A percentile compares a stretch with the other conserved stretches of the same genome.
Conservation (phyloP, 2,329 filamentous ascomycete genomes). For the Trichoderma atroviride region DNA sequence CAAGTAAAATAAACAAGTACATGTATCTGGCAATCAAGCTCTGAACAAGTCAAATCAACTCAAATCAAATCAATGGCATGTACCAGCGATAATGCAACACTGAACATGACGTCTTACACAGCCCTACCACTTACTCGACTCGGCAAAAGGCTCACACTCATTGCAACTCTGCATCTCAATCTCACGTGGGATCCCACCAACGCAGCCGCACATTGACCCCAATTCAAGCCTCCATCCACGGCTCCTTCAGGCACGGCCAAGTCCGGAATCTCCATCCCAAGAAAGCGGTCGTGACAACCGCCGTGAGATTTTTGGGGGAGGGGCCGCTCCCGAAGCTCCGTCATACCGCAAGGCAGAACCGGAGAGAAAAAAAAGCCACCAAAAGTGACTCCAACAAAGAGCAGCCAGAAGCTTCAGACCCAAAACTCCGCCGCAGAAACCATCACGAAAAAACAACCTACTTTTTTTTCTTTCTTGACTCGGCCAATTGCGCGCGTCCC, state of each 20-base stretch:
- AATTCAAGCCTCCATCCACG: neutral
- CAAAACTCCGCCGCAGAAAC: slow-evolving; percentile 54
- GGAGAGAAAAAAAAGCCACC: slow-evolving; percentile 5
- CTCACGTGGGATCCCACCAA: neutral
- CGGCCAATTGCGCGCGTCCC: slow-evolving; percentile 35
- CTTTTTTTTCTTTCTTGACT: slow-evolving; percentile 27
- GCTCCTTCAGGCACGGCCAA: neutral
- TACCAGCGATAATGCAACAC: neutral
- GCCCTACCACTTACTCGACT: neutral
- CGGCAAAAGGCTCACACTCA: neutral
- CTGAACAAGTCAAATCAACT: neutral
- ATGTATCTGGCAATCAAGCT: neutral
- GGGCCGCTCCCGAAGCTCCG: neutral
- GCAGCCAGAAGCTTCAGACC: slow-evolving; percentile 34
- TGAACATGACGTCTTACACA: neutral
- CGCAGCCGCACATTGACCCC: neutral
- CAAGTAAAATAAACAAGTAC: neutral
- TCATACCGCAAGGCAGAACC: neutral
- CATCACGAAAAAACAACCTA: slow-evolving; percentile 41
- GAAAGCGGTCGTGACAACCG: neutral
- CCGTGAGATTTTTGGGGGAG: neutral
- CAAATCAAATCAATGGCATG: neutral
- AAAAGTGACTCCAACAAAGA: no score
- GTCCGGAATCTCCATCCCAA: neutral
- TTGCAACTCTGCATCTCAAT: neutral